phyloP scores from a whole-genome alignment of 768 basidiomycete species.

The Amyloporia xantha region DNA sequence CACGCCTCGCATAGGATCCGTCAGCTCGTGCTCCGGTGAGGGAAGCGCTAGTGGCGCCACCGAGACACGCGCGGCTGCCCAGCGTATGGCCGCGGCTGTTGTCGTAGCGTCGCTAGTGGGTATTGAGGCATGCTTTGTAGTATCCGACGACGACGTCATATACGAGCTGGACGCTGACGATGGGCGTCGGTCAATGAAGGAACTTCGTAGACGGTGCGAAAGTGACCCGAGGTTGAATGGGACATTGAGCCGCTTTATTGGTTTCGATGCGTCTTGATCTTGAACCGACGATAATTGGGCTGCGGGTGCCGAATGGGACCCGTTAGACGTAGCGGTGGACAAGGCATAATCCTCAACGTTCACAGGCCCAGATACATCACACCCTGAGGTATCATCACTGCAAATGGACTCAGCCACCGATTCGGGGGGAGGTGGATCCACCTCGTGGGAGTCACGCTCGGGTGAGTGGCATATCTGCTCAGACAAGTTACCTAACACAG shows the following conservation, averaged over 20 bases:
- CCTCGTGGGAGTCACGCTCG: not conserved
- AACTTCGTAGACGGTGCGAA: constrained; percentile 38
- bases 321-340: not conserved
- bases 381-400: not conserved
- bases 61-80: constrained; percentile 77
- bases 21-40: constrained; percentile 86
- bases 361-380: not conserved
- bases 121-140: constrained; percentile 12
- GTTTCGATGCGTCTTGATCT: not conserved
- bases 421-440: not conserved
- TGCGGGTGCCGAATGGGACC: not conserved
- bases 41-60: constrained; percentile 85
- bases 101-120: constrained; percentile 50
- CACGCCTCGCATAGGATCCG: constrained; percentile 81
- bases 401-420: not conserved
- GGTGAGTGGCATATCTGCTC: not conserved
- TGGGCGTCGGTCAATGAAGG: constrained; percentile 38
- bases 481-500: not conserved
- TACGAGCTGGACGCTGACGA: constrained; percentile 22
- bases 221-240: constrained; percentile 18
- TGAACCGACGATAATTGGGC: not conserved
- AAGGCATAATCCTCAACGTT: not conserved
- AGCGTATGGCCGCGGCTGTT: constrained; percentile 75
- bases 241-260: constrained; percentile 8
- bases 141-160: not conserved